A percentile compares a stretch with the other conserved stretches of the same genome.
Conservation (phyloP, 306 rosid species). For the Cicer chorassanicum region DNA sequence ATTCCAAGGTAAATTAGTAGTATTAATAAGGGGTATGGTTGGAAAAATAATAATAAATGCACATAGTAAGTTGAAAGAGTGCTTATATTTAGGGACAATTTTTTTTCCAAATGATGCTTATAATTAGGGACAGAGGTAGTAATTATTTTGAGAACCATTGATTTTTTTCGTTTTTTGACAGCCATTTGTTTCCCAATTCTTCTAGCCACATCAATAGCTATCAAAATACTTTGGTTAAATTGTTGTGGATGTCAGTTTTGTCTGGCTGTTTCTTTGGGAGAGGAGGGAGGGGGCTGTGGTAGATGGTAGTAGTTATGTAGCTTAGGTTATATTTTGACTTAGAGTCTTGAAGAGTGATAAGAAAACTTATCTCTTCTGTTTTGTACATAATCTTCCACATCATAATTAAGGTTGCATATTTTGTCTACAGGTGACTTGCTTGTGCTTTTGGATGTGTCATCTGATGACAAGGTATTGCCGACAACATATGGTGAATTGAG, state of each 20-base stretch:
- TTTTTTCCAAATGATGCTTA: too few relatives aligned
- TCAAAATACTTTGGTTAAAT: conserved; percentile 12
- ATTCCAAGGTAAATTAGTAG: too few relatives aligned
- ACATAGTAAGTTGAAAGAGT: too few relatives aligned
- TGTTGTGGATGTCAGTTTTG: conserved; percentile 6
- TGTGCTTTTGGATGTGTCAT: conserved; percentile 69
- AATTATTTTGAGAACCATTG: background rate
- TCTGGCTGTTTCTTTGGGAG: background rate
- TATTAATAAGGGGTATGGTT: too few relatives aligned
- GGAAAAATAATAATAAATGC: too few relatives aligned
- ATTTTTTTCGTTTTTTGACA: background rate
- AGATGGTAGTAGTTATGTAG: background rate
- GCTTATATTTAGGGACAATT: too few relatives aligned
- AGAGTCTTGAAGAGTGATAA: conserved; percentile 10
- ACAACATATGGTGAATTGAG: conserved; percentile 93
- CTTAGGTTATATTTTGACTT: conserved; percentile 6
- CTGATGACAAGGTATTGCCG: conserved; percentile 72
- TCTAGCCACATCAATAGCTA: conserved; percentile 13
- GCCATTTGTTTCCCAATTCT: background rate
- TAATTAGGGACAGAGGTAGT: too few relatives aligned
- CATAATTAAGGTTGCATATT: conserved; percentile 17
- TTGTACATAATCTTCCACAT: conserved; percentile 35
- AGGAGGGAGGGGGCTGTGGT: background rate
- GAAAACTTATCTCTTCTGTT: background rate
- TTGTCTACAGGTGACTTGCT: conserved; percentile 76